Evolutionary conservation across 2,329 filamentous ascomycete species (phyloP).

Genomic region (Colletotrichum spaethianum): DNA sequence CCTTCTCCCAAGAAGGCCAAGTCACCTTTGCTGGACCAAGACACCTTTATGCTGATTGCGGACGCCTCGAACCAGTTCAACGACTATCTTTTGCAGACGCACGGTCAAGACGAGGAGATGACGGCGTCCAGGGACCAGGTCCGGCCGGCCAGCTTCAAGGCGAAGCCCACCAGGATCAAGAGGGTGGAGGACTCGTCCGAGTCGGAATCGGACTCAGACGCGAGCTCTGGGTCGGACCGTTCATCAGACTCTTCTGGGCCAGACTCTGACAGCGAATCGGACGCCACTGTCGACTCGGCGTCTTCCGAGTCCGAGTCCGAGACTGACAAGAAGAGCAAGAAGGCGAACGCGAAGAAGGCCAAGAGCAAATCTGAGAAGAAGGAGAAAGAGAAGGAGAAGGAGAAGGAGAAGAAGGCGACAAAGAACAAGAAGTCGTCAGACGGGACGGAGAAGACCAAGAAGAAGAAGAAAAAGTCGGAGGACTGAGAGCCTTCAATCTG

Average conservation of each 20-base stretch:
- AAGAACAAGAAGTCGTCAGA: not conserved
- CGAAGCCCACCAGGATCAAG: not conserved
- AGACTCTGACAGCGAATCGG: not conserved
- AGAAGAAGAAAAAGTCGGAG: no score
- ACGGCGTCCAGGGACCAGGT: not conserved
- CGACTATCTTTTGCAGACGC: slow-evolving; percentile 14
- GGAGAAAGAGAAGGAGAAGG: not conserved
- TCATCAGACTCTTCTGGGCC: not conserved
- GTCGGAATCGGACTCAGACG: not conserved
- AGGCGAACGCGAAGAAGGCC: not conserved
- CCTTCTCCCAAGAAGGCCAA: not conserved
- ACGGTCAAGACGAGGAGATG: slow-evolving; percentile 2
- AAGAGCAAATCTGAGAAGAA: not conserved
- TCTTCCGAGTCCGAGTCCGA: not conserved
- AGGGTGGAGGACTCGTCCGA: not conserved
- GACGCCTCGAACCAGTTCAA: slow-evolving; percentile 17
- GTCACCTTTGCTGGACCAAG: not conserved
- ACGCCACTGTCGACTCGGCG: not conserved
- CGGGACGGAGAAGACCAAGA: no score
- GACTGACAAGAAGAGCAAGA: not conserved
- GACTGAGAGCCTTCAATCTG: no score
- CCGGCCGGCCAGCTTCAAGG: not conserved
- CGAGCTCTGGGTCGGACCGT: not conserved
- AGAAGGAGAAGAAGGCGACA: not conserved
- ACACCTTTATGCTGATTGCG: slow-evolving; percentile 5